phyloP scores from a whole-genome alignment of 176 grass and related monocot genomes.

The Eragrostis nindensis region DNA sequence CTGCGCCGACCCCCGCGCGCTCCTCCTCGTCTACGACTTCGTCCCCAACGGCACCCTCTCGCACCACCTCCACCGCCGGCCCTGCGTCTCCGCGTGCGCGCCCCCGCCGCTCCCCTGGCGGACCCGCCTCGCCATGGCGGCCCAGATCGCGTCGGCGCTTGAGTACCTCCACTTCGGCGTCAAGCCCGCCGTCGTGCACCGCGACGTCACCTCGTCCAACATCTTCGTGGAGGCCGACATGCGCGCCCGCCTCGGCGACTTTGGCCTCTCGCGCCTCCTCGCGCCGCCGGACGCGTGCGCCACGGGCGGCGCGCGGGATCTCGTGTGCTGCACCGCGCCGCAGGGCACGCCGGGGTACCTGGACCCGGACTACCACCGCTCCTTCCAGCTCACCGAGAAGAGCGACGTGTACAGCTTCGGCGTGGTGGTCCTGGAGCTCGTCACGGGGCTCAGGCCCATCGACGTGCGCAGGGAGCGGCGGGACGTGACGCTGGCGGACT shows the following conservation, averaged over 20 bases:
- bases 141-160: conserved; percentile 86
- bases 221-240: conserved; percentile 94
- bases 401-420: conserved; percentile 99
- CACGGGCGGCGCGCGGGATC: conserved; percentile 58
- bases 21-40: conserved; percentile 93
- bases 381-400: conserved; percentile 96
- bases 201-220: conserved; percentile 94
- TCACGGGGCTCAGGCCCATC: conserved; percentile 82
- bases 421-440: conserved; percentile 91
- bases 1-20: conserved; percentile 76
- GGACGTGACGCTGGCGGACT: conserved; percentile 78
- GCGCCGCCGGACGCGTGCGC: conserved; percentile 64
- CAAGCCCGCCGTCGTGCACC: conserved; percentile 93
- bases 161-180: conserved; percentile 92
- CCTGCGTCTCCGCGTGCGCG: background rate
- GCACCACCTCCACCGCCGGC: conserved; percentile 78
- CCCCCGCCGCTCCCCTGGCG: conserved; percentile 64
- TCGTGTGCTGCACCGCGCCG: conserved; percentile 89
- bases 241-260: conserved; percentile 92
- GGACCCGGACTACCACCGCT: conserved; percentile 90
- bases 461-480: conserved; percentile 82
- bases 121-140: conserved; percentile 75
- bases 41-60: conserved; percentile 95
- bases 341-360: conserved; percentile 96
- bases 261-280: conserved; percentile 88